Conservation (phyloP, 495 filamentous ascomycete species). For the Penicillium robsamsonii region DNA sequence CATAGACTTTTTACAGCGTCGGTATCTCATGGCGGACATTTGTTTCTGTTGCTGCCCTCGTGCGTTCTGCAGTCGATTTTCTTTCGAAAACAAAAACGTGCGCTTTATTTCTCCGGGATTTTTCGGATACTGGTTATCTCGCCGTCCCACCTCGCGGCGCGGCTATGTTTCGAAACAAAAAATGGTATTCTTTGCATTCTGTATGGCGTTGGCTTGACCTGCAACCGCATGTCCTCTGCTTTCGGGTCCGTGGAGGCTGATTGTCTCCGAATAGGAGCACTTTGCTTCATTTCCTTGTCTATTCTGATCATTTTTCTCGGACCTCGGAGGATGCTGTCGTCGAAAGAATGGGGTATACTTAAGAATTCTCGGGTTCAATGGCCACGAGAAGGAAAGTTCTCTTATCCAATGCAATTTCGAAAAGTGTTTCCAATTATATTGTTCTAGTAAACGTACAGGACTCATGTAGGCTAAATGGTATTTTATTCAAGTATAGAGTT, state of each 20-base stretch:
- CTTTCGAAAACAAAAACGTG: constrained; percentile 20
- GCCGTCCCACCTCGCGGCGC: background rate
- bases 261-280: constrained; percentile 34
- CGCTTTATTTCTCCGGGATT: constrained; percentile 38
- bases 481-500: no score
- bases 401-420: constrained; percentile 30
- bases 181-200: constrained; percentile 46
- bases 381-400: constrained; percentile 30
- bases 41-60: constrained; percentile 34
- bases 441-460: no score
- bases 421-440: constrained; percentile 15
- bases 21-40: constrained; percentile 52
- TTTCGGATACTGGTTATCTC: constrained; percentile 5
- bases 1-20: constrained; percentile 51
- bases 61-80: constrained; percentile 24
- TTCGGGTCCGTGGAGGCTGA: constrained; percentile 39
- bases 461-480: no score
- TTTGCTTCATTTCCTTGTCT: constrained; percentile 33
- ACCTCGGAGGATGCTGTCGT: constrained; percentile 40
- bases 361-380: constrained; percentile 20
- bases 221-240: constrained; percentile 41
- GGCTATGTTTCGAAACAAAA: constrained; percentile 25
- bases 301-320: constrained; percentile 34
- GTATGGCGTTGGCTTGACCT: constrained; percentile 54
- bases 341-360: constrained; percentile 28